Percentiles rank a stretch among this genome's conserved stretches.
Evolutionary conservation across 345 rosid species (phyloP).

Genomic region (Populus pruinosa): DNA sequence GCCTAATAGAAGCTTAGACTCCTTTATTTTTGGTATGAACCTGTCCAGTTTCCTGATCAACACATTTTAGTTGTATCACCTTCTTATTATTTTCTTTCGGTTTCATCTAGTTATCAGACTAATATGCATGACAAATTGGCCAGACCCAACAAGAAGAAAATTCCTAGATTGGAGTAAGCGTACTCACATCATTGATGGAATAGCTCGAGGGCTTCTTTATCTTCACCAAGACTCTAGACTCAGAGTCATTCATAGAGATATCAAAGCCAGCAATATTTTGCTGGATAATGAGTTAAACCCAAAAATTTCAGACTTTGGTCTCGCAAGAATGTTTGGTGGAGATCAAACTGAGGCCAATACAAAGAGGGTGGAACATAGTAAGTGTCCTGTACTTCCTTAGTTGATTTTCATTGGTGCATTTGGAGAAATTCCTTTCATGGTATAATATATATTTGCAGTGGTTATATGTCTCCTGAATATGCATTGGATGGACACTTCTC

Average conservation of each 20-base stretch:
- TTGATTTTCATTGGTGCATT: not conserved
- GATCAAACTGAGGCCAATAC: slow-evolving; percentile 16
- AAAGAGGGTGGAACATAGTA: slow-evolving; percentile 14
- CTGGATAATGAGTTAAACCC: slow-evolving; percentile 14
- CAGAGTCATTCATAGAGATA: slow-evolving; percentile 4
- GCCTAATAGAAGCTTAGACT: slow-evolving; percentile 5
- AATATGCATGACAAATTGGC: not conserved
- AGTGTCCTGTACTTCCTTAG: not conserved
- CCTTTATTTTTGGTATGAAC: not conserved
- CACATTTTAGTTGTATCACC: not conserved
- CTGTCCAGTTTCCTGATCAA: not conserved
- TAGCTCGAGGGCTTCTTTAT: slow-evolving; percentile 5
- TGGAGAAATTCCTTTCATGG: not conserved
- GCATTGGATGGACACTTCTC: slow-evolving; percentile 12
- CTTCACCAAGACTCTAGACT: slow-evolving; percentile 10
- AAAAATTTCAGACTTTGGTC: slow-evolving; percentile 20
- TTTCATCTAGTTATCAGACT: not conserved
- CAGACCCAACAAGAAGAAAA: not conserved
- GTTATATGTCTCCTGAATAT: slow-evolving; percentile 20
- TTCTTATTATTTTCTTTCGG: not conserved
- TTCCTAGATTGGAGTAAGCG: not conserved
- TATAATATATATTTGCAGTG: not conserved
- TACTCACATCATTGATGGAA: not conserved
- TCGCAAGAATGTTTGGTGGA: slow-evolving; percentile 14
- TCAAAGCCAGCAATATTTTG: slow-evolving; percentile 7